phyloP scores from a whole-genome alignment of 1,284 basidiomycete genomes.

The Fomitiporia mediterranea region DNA sequence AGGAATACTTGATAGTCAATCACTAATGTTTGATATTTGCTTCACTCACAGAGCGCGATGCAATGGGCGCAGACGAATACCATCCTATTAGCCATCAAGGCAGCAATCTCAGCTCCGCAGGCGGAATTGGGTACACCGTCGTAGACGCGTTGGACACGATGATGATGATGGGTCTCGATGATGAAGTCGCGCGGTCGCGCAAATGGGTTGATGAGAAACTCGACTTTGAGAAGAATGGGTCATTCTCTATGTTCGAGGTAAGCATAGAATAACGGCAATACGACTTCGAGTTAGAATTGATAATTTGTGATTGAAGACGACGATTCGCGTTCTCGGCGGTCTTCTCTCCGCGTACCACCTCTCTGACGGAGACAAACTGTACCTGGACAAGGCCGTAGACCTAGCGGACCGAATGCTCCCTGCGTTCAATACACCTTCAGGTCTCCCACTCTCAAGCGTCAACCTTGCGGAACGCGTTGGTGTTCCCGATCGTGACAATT shows the following conservation, averaged over 20 bases:
- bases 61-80: constrained; percentile 87
- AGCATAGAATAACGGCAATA: constrained; percentile 28
- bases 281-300: constrained; percentile 5
- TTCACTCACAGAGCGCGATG: constrained; percentile 61
- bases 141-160: constrained; percentile 85
- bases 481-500: constrained; percentile 60
- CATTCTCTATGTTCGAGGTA: constrained; percentile 92
- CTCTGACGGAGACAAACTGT: constrained; percentile 58
- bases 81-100: constrained; percentile 77
- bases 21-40: background rate
- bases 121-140: constrained; percentile 84
- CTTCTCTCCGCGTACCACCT: constrained; percentile 82
- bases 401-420: constrained; percentile 84
- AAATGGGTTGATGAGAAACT: constrained; percentile 74
- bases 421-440: constrained; percentile 77
- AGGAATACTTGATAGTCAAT: background rate
- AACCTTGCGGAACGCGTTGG: constrained; percentile 70
- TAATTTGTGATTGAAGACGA: constrained; percentile 43
- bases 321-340: constrained; percentile 79
- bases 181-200: constrained; percentile 76
- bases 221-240: constrained; percentile 73
- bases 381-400: constrained; percentile 72
- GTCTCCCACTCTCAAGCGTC: constrained; percentile 76
- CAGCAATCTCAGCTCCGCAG: constrained; percentile 66
- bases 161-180: constrained; percentile 76